These are phyloP conservation scores for Rhododendron simsii DNA, from an alignment of 148 eudicot species.

Conservation along the genomic window DNA sequence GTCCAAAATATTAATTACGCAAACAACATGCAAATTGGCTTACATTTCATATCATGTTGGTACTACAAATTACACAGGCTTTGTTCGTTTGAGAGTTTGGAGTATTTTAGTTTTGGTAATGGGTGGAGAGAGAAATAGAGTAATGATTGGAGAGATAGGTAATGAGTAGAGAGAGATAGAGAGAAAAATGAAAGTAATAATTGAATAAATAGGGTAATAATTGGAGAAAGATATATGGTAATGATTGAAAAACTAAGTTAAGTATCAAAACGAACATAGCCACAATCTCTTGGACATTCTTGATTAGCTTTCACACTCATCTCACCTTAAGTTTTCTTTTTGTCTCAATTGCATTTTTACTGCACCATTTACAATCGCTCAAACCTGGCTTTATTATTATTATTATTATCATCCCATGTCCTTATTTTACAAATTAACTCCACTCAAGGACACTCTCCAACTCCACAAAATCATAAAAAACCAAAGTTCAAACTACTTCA, in stretches of 20 bases:
- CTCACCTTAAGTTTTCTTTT: not conserved
- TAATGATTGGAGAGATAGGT: no score
- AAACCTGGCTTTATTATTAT: no score
- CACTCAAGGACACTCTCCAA: not conserved
- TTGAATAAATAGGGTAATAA: no score
- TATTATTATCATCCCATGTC: not conserved
- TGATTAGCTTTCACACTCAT: not conserved
- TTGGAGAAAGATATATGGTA: no score
- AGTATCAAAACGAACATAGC: no score
- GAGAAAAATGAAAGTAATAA: no score
- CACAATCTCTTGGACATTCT: not conserved
- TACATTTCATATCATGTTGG: not conserved
- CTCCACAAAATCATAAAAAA: not conserved
- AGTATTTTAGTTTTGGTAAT: no score
- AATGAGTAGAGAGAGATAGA: no score
- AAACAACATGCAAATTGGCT: not conserved
- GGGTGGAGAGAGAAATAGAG: no score
- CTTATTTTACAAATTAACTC: not conserved
- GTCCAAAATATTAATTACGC: not conserved
- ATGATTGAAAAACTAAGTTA: no score
- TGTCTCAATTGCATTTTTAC: not conserved
- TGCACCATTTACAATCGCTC: not conserved
- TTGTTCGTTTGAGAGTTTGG: no score
- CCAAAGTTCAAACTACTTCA: not conserved
- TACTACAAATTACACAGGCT: not conserved